phyloP scores from a whole-genome alignment of 1,284 basidiomycete species.

The Irpex lacteus region DNA sequence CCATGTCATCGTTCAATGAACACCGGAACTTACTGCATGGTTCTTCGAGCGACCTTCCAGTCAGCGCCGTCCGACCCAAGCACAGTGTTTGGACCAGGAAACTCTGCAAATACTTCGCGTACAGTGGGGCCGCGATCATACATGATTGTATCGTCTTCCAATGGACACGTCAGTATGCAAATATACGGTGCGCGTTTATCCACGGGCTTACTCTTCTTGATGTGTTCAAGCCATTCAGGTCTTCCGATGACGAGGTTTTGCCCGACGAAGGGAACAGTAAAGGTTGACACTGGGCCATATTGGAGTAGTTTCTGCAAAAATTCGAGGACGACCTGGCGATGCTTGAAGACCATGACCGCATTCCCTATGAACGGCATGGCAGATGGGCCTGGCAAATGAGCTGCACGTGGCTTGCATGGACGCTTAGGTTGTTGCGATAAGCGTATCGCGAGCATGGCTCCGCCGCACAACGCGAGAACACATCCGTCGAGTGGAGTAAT shows the following conservation, averaged over 20 bases:
- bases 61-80: conserved; percentile 19
- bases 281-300: conserved; percentile 23
- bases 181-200: not conserved
- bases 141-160: conserved; percentile 13
- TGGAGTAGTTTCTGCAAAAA: not conserved
- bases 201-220: conserved; percentile 17
- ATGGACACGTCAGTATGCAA: not conserved
- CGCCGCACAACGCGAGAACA: not conserved
- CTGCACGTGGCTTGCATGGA: not conserved
- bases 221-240: conserved; percentile 26
- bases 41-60: conserved; percentile 18
- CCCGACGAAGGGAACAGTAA: conserved; percentile 23
- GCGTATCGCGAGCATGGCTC: not conserved
- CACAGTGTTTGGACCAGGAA: conserved; percentile 18
- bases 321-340: not conserved
- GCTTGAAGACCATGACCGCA: not conserved
- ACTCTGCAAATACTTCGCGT: conserved; percentile 19
- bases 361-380: not conserved
- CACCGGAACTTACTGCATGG: conserved; percentile 15
- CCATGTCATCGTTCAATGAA: not conserved
- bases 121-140: conserved; percentile 18
- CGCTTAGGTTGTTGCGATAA: not conserved
- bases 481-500: not conserved
- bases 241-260: conserved; percentile 22
- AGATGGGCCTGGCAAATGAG: not conserved